Evolutionary conservation across 2,329 filamentous ascomycete species (phyloP).

Genomic region (Waltergamsia citrina): DNA sequence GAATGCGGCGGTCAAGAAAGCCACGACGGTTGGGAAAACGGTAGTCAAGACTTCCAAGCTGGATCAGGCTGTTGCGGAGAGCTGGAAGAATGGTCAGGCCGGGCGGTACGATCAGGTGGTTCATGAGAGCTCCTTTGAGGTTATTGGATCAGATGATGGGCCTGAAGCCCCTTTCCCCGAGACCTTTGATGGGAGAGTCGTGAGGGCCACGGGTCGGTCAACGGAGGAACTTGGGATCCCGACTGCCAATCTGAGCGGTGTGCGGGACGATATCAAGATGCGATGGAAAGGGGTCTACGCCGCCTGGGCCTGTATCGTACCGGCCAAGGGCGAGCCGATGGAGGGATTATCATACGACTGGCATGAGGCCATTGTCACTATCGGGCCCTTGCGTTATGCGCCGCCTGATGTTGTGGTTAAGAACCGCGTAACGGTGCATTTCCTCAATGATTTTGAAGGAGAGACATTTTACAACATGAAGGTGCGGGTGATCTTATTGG

Average conservation of each 20-base stretch:
- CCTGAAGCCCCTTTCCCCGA: conserved; percentile 45
- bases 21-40: conserved; percentile 10
- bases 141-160: conserved; percentile 39
- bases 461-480: conserved; percentile 28
- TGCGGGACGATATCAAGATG: conserved; percentile 41
- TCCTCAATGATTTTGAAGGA: conserved; percentile 41
- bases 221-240: conserved; percentile 33
- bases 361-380: conserved; percentile 49
- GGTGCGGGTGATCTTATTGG: conserved; percentile 50
- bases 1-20: conserved; percentile 13
- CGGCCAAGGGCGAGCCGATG: conserved; percentile 12
- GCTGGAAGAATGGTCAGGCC: conserved; percentile 26
- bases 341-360: conserved; percentile 34
- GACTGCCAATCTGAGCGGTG: conserved; percentile 41
- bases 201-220: conserved; percentile 31
- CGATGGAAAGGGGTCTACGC: conserved; percentile 54
- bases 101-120: conserved; percentile 25
- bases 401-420: conserved; percentile 35
- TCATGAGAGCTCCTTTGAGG: conserved; percentile 11
- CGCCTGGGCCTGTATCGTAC: conserved; percentile 48
- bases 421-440: conserved; percentile 41
- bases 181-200: conserved; percentile 37
- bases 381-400: conserved; percentile 38
- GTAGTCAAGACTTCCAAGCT: conserved; percentile 25
- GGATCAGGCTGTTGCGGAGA: conserved; percentile 15